Percentiles rank a stretch among this genome's conserved stretches.
Evolutionary conservation across 805 yeast genomes (phyloP).

Genomic region (Monosporozyma yasuniensis): DNA sequence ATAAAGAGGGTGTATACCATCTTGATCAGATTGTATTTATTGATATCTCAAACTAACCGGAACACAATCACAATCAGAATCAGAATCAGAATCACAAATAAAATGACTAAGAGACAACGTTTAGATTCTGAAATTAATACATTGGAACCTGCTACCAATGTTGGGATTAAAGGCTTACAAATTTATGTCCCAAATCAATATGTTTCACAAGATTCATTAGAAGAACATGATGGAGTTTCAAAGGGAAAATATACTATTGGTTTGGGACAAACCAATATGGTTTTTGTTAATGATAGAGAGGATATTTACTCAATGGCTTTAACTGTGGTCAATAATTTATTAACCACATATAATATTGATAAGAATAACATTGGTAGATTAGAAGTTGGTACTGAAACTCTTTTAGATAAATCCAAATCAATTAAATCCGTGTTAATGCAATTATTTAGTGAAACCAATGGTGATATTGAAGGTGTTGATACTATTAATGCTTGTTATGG

Average conservation of each 20-base stretch:
- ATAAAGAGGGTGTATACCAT: neutral
- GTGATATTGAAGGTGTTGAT: conserved; percentile 92
- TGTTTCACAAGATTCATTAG: conserved; percentile 85
- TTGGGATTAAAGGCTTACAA: conserved; percentile 96
- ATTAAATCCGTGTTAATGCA: conserved; percentile 95
- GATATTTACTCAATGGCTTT: conserved; percentile 91
- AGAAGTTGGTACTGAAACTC: conserved; percentile 97
- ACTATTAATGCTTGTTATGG: conserved; percentile 97
- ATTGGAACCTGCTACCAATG: conserved; percentile 53
- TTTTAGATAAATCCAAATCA: conserved; percentile 92
- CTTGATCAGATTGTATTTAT: too few species aligned
- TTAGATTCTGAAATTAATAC: neutral
- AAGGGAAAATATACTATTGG: conserved; percentile 97
- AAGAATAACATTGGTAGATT: conserved; percentile 77
- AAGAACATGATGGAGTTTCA: conserved; percentile 74
- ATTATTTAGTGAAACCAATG: conserved; percentile 62
- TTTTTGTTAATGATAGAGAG: conserved; percentile 94
- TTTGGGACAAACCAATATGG: conserved; percentile 96
- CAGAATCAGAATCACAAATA: neutral
- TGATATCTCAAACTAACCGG: too few species aligned
- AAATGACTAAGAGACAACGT: conserved; percentile 7
- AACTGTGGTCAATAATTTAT: conserved; percentile 72
- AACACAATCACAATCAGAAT: too few species aligned
- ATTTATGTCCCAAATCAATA: conserved; percentile 77
- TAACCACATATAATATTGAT: conserved; percentile 77